These are phyloP conservation scores for Hypholoma sublateritium DNA, from an alignment of 768 basidiomycete species.

Conservation along the genomic window DNA sequence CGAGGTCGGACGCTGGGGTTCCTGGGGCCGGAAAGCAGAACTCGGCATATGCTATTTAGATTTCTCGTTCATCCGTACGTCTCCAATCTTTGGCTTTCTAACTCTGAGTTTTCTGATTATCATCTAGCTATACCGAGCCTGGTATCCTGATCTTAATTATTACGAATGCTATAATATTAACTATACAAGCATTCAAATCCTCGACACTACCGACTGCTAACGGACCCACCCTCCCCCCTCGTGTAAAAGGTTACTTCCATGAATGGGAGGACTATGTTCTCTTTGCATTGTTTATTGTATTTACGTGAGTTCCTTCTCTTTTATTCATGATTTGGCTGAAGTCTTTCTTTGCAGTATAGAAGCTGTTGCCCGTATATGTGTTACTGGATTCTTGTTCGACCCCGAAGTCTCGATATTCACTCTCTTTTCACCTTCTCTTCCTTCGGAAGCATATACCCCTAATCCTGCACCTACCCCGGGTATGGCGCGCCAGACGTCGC, in stretches of 20 bases:
- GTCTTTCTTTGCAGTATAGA: constrained; percentile 60
- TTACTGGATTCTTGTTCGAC: constrained; percentile 87
- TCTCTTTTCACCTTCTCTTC: constrained; percentile 42
- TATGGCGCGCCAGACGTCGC: constrained; percentile 34
- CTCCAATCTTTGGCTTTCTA: constrained; percentile 1
- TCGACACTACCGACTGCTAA: constrained; percentile 51
- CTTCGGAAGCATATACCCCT: constrained; percentile 28
- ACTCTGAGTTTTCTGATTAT: background rate
- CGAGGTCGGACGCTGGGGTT: constrained; percentile 79
- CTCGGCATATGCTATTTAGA: constrained; percentile 66
- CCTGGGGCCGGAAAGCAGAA: constrained; percentile 64
- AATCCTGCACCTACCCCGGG: constrained; percentile 27
- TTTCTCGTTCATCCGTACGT: constrained; percentile 74
- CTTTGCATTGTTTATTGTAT: constrained; percentile 81
- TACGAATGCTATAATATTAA: constrained; percentile 77
- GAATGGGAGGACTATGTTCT: constrained; percentile 87
- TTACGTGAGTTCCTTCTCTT: constrained; percentile 62
- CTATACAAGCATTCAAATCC: constrained; percentile 72
- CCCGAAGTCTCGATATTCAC: constrained; percentile 64
- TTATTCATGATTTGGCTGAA: constrained; percentile 8
- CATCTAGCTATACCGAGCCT: constrained; percentile 81
- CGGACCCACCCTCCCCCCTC: constrained; percentile 39
- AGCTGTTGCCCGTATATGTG: constrained; percentile 83
- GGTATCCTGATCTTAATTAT: constrained; percentile 81
- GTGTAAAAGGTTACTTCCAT: constrained; percentile 74